These are phyloP conservation scores for Naganishia albida DNA, from an alignment of 1,284 basidiomycete genomes.

Conservation along the genomic window DNA sequence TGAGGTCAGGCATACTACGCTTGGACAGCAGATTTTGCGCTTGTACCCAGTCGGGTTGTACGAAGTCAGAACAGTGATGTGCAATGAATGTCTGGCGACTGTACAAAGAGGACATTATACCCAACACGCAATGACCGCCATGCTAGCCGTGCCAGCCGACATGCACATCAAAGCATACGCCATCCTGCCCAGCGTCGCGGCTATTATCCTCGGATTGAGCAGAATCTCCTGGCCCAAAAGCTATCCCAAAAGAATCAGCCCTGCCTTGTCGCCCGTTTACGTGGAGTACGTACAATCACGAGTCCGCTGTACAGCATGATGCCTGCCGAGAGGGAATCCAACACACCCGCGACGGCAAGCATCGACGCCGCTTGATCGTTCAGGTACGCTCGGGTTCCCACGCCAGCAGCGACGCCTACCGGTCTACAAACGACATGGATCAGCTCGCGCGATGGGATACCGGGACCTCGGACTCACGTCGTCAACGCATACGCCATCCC, in stretches of 20 bases:
- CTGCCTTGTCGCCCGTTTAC: too few species aligned
- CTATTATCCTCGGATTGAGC: slow-evolving; percentile 79
- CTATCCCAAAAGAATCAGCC: slow-evolving; percentile 65
- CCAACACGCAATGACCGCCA: slow-evolving; percentile 83
- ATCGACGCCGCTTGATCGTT: slow-evolving; percentile 74
- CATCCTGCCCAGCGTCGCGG: slow-evolving; percentile 64
- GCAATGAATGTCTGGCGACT: too few species aligned
- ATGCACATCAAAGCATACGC: slow-evolving; percentile 71
- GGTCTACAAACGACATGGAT: slow-evolving; percentile 32
- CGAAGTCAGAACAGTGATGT: too few species aligned
- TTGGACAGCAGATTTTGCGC: too few species aligned
- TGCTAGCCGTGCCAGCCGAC: slow-evolving; percentile 72
- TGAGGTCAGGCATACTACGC: too few species aligned
- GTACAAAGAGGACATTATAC: slow-evolving; percentile 43
- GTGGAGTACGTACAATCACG: not conserved
- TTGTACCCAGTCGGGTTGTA: too few species aligned
- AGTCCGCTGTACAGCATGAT: slow-evolving; percentile 81
- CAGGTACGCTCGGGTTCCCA: slow-evolving; percentile 76
- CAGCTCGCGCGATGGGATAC: slow-evolving; percentile 42
- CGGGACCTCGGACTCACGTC: slow-evolving; percentile 54
- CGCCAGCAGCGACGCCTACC: slow-evolving; percentile 67
- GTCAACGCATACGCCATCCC: slow-evolving; percentile 73
- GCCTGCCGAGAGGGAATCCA: slow-evolving; percentile 82
- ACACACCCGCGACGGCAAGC: slow-evolving; percentile 74
- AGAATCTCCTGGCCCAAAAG: slow-evolving; percentile 89